A percentile compares a stretch with the other conserved stretches of the same genome.
Conservation (phyloP, 164 flowering plant genomes). For the Protea cynaroides region DNA sequence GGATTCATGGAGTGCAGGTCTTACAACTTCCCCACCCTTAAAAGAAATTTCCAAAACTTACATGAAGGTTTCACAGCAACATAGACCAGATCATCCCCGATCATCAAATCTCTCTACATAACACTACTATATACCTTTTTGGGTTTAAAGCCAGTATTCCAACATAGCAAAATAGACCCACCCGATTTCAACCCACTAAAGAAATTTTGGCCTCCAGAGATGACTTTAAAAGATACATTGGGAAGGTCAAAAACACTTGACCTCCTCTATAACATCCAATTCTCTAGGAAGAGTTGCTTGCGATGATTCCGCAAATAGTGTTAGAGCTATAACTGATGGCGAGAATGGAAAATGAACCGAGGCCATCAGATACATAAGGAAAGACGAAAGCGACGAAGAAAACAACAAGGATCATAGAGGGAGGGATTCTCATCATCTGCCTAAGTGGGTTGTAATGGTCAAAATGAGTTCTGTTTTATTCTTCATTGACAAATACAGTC, state of each 20-base stretch:
- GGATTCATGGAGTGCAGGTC: no score
- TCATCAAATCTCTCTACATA: constrained; percentile 32
- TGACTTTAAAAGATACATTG: constrained; percentile 45
- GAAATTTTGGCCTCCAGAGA: constrained; percentile 59
- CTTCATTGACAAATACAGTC: constrained; percentile 7
- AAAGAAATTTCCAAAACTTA: no score
- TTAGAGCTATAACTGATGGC: constrained; percentile 45
- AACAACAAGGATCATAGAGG: constrained; percentile 4
- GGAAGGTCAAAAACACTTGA: constrained; percentile 17
- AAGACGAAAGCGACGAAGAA: constrained; percentile 11
- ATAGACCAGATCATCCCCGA: constrained; percentile 71
- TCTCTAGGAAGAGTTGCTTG: constrained; percentile 32
- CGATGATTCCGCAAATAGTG: constrained; percentile 73
- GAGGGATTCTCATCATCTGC: constrained; percentile 33
- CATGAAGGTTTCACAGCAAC: no score
- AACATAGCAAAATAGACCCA: constrained; percentile 57
- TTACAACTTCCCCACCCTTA: no score
- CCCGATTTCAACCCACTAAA: constrained; percentile 77
- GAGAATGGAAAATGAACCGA: constrained; percentile 61
- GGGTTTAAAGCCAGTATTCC: constrained; percentile 32
- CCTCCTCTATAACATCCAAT: constrained; percentile 31
- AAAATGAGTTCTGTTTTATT: not conserved
- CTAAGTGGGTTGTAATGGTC: constrained; percentile 4
- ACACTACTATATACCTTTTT: constrained; percentile 40
- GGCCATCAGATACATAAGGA: constrained; percentile 15